Evolutionary conservation across 2,329 filamentous ascomycete species (phyloP).

Genomic region (Calcarisporium arbuscula): DNA sequence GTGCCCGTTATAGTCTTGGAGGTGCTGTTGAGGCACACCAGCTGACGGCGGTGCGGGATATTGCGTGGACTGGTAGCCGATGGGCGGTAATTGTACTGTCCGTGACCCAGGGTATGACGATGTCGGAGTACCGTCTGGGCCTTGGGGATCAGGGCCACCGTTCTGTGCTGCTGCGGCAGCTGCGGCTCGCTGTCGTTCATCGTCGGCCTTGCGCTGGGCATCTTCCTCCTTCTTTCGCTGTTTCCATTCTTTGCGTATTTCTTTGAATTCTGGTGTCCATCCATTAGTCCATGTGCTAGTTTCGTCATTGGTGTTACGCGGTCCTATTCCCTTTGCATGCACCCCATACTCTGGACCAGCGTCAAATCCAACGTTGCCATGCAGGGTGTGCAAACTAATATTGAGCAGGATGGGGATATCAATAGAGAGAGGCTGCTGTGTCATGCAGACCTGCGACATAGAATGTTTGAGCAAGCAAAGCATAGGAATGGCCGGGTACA

Average conservation of each 20-base stretch:
- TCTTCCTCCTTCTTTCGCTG: conserved; percentile 99
- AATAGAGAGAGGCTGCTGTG: no score
- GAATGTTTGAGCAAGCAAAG: no score
- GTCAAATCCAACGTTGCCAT: no score
- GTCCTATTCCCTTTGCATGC: no score
- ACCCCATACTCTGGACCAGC: no score
- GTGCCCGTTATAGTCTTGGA: conserved; percentile 51
- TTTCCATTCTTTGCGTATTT: conserved; percentile 99
- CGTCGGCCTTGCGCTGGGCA: conserved; percentile 78
- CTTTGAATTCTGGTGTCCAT: conserved; percentile 98
- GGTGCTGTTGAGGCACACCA: conserved; percentile 42
- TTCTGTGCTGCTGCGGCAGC: conserved; percentile 46
- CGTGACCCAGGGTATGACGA: conserved; percentile 53
- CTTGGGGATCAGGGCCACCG: conserved; percentile 40
- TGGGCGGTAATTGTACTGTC: conserved; percentile 63
- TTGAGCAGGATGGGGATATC: no score
- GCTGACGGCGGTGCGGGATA: conserved; percentile 58
- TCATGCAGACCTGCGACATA: no score
- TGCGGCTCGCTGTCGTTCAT: conserved; percentile 64
- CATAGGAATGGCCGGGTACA: no score
- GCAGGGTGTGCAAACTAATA: no score
- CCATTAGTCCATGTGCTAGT: conserved; percentile 15
- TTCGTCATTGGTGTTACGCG: background rate
- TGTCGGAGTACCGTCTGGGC: conserved; percentile 33
- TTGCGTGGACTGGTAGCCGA: conserved; percentile 63